Base-by-base conservation (phyloP, 768 basidiomycete genomes). In the Termitomyces titanicus region DNA sequence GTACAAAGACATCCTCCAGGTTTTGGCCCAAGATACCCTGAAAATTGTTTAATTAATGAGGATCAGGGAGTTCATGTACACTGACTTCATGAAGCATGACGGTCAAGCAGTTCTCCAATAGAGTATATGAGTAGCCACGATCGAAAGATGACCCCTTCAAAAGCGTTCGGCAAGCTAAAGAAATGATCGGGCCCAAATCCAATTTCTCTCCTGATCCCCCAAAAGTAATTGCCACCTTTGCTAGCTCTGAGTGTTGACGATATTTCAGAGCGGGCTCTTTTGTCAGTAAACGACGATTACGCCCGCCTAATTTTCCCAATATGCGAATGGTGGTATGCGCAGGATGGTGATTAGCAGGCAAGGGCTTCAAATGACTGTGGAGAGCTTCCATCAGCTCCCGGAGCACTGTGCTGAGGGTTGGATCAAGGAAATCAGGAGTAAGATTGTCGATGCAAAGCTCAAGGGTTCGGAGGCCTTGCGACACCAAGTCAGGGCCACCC, bases 371-470 rank as follows among this genome's bases (percentile, higher is more conserved):
- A 64, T 95, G 89, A 61, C 84, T 87, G 70, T 96, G 93, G 22
- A 99, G 79, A 0, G 94, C 96, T 58, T 90, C 89, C 92, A 94
- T 98, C 54, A 99, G 75, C 59, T 98, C 94, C 45, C 94, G 81
- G 40, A 97, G 79, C 42, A 98, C 94, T 0, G 91, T 92, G 58
- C 86, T 92, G 60, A 98, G 83, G 2, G 94, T 95, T 3, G 97
- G 97, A 64, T 98, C 96, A 27, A 99, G 80, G 75, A 98, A 98
- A 71, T 98, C 97, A 2, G 94, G 93, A 0, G 94, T 97, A 25
- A 99, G 81, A 67, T 98, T 99, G 74, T 99, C 97, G 64, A 98
- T 96, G 72, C 96, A 98, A n/a, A 99, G 79, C 70, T 99, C 97
- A 55, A 99, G 82, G 0, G 97, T 99, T 6, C 97, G 84, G 24